phyloP scores from a whole-genome alignment of 1,284 basidiomycete species.

The Chalciporus piperatoides region DNA sequence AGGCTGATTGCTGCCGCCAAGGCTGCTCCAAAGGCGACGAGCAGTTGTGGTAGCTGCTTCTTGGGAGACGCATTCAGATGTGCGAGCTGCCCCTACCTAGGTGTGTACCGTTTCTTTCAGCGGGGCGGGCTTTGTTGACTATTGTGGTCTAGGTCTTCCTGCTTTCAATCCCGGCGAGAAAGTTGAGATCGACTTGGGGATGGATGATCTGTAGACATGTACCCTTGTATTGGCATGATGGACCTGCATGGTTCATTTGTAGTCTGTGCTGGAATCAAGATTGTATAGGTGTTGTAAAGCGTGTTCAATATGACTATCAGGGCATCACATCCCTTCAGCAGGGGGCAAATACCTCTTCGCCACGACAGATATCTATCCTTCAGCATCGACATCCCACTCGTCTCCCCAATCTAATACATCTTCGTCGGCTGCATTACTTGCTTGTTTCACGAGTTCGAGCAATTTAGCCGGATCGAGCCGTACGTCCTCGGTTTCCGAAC shows the following conservation, averaged over 20 bases:
- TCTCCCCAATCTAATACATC: constrained; percentile 64
- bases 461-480: constrained; percentile 48
- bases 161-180: constrained; percentile 99
- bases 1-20: constrained; percentile 60
- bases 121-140: constrained; percentile 9
- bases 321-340: not conserved
- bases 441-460: constrained; percentile 49
- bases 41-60: constrained; percentile 97
- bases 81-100: constrained; percentile 92
- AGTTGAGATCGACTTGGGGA: constrained; percentile 82
- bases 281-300: constrained; percentile 6
- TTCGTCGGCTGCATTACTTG: constrained; percentile 40
- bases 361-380: constrained; percentile 3
- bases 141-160: constrained; percentile 65
- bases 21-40: constrained; percentile 80
- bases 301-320: not conserved
- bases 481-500: constrained; percentile 31
- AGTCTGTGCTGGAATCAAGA: not conserved
- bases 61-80: constrained; percentile 98
- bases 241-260: not conserved
- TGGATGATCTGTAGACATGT: constrained; percentile 80
- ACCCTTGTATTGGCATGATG: not conserved
- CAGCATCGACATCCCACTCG: constrained; percentile 39
- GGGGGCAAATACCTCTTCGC: not conserved
- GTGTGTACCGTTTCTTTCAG: constrained; percentile 46